Percentiles rank a stretch among this genome's conserved stretches.
Evolutionary conservation across 108 stramenopile species (phyloP).

Genomic region (Nitzschia palea): DNA sequence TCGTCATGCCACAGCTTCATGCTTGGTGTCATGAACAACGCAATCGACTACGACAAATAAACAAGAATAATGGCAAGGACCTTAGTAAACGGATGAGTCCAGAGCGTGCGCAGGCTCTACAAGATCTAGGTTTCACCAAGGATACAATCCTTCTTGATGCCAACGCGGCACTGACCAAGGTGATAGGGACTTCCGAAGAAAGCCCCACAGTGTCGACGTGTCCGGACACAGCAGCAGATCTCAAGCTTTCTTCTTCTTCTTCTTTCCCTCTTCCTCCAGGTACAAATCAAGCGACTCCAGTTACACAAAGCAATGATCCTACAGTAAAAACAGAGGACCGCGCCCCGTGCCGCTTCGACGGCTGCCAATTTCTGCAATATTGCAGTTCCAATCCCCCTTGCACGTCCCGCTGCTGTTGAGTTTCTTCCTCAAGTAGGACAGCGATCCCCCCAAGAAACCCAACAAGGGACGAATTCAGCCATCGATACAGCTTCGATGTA

Average conservation of each 20-base stretch:
- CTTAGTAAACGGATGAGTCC: constrained; percentile 20
- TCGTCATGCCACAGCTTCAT: constrained; percentile 13
- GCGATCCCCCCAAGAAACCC: no score
- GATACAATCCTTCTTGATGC: constrained; percentile 1
- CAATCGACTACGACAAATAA: constrained; percentile 4
- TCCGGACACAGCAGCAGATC: neutral
- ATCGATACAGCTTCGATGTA: no score
- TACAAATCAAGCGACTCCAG: no score
- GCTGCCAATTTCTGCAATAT: no score
- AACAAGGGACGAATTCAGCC: no score
- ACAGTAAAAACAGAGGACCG: neutral
- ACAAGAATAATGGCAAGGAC: constrained; percentile 19
- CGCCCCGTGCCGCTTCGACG: no score
- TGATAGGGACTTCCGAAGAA: neutral
- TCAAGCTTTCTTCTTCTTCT: no score
- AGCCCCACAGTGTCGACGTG: neutral
- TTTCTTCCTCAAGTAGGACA: no score
- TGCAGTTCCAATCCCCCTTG: no score
- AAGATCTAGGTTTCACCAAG: constrained; percentile 16
- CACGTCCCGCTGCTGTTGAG: no score
- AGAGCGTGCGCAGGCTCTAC: constrained; percentile 4
- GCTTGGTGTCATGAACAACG: constrained; percentile 19
- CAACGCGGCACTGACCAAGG: neutral
- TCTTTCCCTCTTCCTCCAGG: no score
- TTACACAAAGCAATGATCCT: neutral